phyloP scores from a whole-genome alignment of 164 flowering plant genomes.

The Chimonanthus praecox region DNA sequence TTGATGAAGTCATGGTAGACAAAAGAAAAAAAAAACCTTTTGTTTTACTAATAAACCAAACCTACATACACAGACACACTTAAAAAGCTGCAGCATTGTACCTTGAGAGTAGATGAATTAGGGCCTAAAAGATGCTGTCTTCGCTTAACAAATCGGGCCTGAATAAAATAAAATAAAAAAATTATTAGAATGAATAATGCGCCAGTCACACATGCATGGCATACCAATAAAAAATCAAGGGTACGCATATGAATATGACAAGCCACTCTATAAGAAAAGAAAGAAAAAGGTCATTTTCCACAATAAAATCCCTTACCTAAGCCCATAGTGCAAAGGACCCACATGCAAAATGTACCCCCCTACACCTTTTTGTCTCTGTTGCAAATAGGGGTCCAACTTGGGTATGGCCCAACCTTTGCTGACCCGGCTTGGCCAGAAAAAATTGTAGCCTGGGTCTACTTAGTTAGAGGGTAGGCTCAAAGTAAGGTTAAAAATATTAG shows the following conservation, averaged over 20 bases:
- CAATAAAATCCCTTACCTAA: too few species aligned
- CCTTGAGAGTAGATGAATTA: slow-evolving; percentile 85
- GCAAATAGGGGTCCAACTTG: too few species aligned
- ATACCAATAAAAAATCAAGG: neutral
- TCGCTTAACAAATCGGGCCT: slow-evolving; percentile 88
- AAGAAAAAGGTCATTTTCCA: neutral
- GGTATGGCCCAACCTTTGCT: too few species aligned
- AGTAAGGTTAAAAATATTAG: too few species aligned
- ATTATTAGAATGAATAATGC: neutral
- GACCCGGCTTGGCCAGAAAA: too few species aligned
- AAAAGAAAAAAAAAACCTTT: neutral
- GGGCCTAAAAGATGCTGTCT: slow-evolving; percentile 87
- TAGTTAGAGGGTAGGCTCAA: too few species aligned
- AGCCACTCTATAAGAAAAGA: neutral
- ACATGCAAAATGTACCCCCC: too few species aligned
- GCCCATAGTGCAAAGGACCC: too few species aligned
- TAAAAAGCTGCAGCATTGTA: slow-evolving; percentile 11
- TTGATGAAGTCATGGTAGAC: neutral
- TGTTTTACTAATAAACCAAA: neutral
- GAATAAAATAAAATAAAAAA: slow-evolving; percentile 17
- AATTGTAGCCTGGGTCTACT: too few species aligned
- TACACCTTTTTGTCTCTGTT: too few species aligned
- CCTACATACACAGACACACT: neutral
- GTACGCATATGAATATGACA: neutral
- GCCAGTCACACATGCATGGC: neutral